Percentiles rank a stretch among this genome's conserved stretches.
These are phyloP conservation scores for Leishmania braziliensis DNA, from an alignment of 208 protist species.

Conservation along the genomic window DNA sequence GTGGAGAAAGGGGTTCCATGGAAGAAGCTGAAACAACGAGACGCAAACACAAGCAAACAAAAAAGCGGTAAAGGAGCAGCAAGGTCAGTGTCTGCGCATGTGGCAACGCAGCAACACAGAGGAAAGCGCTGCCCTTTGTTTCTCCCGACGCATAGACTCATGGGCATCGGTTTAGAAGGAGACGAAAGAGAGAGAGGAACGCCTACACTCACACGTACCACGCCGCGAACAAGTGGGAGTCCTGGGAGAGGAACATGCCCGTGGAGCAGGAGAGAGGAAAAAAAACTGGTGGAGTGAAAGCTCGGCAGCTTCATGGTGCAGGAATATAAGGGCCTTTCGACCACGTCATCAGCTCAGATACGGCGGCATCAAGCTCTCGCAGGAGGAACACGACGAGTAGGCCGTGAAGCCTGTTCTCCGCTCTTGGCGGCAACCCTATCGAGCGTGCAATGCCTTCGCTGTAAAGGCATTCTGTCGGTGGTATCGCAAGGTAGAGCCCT, in stretches of 20 bases:
- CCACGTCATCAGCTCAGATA: conserved; percentile 1
- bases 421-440: not conserved
- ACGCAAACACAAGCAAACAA: not conserved
- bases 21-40: conserved; percentile 10
- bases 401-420: not conserved
- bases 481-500: not conserved
- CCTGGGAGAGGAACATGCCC: not conserved
- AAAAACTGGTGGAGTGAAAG: not conserved
- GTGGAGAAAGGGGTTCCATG: not conserved
- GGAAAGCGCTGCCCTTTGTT: not conserved
- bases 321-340: not conserved
- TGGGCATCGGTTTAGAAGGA: not conserved
- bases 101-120: not conserved
- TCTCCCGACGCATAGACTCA: not conserved
- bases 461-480: not conserved
- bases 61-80: not conserved
- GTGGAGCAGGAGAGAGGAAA: not conserved
- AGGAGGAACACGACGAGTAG: conserved; percentile 10
- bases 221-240: not conserved
- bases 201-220: not conserved
- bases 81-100: not conserved
- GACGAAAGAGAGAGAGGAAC: not conserved
- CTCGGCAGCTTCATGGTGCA: not conserved
- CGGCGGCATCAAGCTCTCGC: conserved; percentile 2
- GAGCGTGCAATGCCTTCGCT: not conserved